Evolutionary conservation across 176 grass and related monocot genomes (phyloP), one percentile per base, ranked within the genome.

Genomic region (Rhynchospora pubera): DNA sequence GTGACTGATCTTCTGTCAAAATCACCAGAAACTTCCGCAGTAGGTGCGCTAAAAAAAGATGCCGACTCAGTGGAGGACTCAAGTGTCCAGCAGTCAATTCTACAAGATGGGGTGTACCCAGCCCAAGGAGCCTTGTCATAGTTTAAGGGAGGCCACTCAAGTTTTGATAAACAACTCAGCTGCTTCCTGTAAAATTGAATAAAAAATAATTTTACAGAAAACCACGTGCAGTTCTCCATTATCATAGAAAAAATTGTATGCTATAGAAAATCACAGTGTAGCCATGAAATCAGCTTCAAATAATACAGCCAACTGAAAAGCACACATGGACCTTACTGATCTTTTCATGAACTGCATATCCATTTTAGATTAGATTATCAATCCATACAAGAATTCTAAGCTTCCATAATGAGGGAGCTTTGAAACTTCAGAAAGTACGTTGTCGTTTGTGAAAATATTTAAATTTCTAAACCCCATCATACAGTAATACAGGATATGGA

Each of bases 121-220:
- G 92, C 92, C 96, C 96, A 95, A 61, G 92, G 92, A 87, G 89
- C 67, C 85, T 94, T 94, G 45, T 91, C 78, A 83, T 91, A 85
- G 74, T 87, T 80, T 84, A 95, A 85, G 32, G 58, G 63, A 79
- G 96, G 96, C 96, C 96, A 99, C 89, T 85, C 94, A 78, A 99
- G 86, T 87, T 99, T 99, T 82, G 85, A 82, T 90, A 99, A 88
- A 70, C 82, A 93, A 91, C 84, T 89, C 86, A 99, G 84, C 85
- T 95, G 92, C 84, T 86, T 88, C 89, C 96, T 95, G 96, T 93
- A 90, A 99, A 87, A 77, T 91, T 84, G 0, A 76, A 56, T 76
- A 28, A 89, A 82, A 91, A 84, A 90, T 83, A 91, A 72, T 61
- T 88, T 90, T 79, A 59, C 57, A 84, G 76, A 63, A 80, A 53